Conservation (phyloP, 1,284 basidiomycete genomes). For the Cerrena zonata region DNA sequence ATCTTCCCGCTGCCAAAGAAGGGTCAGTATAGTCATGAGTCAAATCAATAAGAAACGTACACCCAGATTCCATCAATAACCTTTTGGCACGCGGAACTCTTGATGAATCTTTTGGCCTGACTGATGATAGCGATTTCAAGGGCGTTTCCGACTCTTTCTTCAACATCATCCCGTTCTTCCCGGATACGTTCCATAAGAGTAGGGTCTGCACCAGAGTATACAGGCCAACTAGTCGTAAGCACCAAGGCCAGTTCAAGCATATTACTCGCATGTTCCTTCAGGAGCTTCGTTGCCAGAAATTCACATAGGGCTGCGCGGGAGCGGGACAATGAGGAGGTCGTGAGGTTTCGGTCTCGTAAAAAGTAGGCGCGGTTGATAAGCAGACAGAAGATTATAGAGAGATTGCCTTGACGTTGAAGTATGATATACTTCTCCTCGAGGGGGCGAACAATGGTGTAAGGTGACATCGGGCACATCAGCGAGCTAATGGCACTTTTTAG, state of each 20-base stretch:
- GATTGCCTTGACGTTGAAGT: conserved; percentile 60
- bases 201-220: conserved; percentile 78
- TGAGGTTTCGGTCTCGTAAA: conserved; percentile 63
- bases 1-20: conserved; percentile 62
- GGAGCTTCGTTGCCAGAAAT: conserved; percentile 77
- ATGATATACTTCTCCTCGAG: conserved; percentile 68
- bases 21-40: conserved; percentile 2
- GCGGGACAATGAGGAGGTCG: conserved; percentile 61
- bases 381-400: conserved; percentile 80
- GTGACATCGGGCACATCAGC: conserved; percentile 78
- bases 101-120: conserved; percentile 81
- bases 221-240: conserved; percentile 82
- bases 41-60: conserved; percentile 33
- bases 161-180: conserved; percentile 67
- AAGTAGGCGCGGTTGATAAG: conserved; percentile 88
- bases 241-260: conserved; percentile 74
- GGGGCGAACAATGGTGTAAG: conserved; percentile 76
- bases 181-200: conserved; percentile 56
- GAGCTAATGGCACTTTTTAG: conserved; percentile 26
- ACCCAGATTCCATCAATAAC: conserved; percentile 80
- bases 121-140: conserved; percentile 88
- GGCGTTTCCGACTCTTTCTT: conserved; percentile 80
- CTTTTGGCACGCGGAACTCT: conserved; percentile 79
- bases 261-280: conserved; percentile 73
- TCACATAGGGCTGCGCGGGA: conserved; percentile 83